Evolutionary conservation across 2,329 filamentous ascomycete genomes (phyloP).

Genomic region (Talaromyces piceae): DNA sequence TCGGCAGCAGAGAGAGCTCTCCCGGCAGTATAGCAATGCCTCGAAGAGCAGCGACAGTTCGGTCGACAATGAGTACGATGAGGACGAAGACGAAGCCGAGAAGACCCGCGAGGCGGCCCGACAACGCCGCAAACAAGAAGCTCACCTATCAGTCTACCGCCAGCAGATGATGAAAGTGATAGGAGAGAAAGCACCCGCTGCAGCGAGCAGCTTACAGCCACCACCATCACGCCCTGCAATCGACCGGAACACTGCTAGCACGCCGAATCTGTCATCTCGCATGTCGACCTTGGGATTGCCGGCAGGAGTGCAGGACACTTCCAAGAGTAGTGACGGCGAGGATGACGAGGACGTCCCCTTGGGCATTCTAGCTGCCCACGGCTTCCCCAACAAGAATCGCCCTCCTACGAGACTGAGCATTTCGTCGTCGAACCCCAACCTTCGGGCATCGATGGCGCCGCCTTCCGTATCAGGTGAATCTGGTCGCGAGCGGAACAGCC

Average conservation of each 20-base stretch:
- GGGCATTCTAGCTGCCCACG: conserved; percentile 79
- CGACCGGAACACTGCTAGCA: conserved; percentile 52
- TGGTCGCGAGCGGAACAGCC: conserved; percentile 40
- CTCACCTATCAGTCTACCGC: conserved; percentile 79
- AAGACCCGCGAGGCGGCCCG: conserved; percentile 65
- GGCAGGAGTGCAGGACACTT: conserved; percentile 30
- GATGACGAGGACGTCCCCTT: conserved; percentile 85
- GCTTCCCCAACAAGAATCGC: conserved; percentile 72
- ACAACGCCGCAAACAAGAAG: conserved; percentile 80
- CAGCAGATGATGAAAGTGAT: conserved; percentile 97
- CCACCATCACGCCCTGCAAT: conserved; percentile 43
- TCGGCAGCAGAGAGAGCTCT: conserved; percentile 60
- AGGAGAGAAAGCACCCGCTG: conserved; percentile 55
- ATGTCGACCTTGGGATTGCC: conserved; percentile 27
- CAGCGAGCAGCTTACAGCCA: conserved; percentile 25
- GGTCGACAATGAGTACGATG: conserved; percentile 56
- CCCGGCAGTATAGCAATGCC: conserved; percentile 47
- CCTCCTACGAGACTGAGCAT: conserved; percentile 61
- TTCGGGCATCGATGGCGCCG: conserved; percentile 52
- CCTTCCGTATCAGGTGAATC: conserved; percentile 49
- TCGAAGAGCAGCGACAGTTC: conserved; percentile 46
- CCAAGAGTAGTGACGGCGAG: conserved; percentile 48
- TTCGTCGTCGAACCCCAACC: conserved; percentile 63
- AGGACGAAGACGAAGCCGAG: conserved; percentile 71
- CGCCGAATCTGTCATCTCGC: conserved; percentile 49